Percentiles rank a stretch among this genome's conserved stretches.
phyloP scores from a whole-genome alignment of 441 rosid genomes.

The Arabidopsis lyrata region DNA sequence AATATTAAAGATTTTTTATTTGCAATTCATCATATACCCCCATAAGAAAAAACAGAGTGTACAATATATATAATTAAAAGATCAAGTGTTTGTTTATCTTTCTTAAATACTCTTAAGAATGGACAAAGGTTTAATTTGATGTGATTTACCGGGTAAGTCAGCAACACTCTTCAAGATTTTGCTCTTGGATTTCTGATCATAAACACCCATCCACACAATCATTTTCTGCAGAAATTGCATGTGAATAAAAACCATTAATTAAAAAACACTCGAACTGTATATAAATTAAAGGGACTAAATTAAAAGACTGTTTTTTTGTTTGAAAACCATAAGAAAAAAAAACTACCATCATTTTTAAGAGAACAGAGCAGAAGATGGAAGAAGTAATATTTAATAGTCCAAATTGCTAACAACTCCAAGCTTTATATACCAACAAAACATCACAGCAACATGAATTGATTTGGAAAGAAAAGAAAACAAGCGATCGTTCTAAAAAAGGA shows the following conservation, averaged over 20 bases:
- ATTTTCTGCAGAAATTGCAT: conserved; percentile 2
- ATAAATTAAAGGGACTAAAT: background rate
- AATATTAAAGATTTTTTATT: background rate
- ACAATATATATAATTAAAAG: background rate
- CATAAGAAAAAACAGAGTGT: background rate
- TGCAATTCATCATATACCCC: too few relatives aligned
- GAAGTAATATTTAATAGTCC: too few relatives aligned
- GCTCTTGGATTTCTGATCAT: background rate
- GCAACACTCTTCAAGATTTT: background rate
- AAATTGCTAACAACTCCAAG: background rate
- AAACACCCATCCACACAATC: conserved; percentile 6
- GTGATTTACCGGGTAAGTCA: conserved; percentile 4
- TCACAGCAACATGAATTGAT: background rate
- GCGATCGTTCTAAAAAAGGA: background rate
- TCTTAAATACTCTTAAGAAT: background rate
- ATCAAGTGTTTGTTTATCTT: background rate
- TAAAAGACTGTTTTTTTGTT: background rate
- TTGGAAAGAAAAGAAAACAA: background rate
- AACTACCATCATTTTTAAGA: background rate
- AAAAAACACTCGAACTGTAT: too few relatives aligned
- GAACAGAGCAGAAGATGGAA: background rate
- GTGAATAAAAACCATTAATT: background rate
- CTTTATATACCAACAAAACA: background rate
- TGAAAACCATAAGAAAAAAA: background rate
- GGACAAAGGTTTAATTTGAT: background rate